Percentiles rank a stretch among this genome's conserved stretches.
phyloP scores from a whole-genome alignment of 148 eudicot genomes.

The Polygonum maritimum region DNA sequence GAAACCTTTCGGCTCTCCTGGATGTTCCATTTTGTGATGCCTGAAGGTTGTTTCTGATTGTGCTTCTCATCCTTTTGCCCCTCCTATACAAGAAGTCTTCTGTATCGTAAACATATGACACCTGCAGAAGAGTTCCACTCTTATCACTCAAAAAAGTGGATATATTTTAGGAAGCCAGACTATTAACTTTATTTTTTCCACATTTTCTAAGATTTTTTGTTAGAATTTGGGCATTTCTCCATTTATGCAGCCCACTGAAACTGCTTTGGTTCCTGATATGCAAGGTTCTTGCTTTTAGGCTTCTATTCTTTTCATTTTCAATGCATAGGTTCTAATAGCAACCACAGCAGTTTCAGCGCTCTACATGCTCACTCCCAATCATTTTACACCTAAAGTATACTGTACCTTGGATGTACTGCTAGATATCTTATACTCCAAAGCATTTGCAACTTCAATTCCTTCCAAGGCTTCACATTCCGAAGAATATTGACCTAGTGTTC shows the following conservation, averaged over 20 bases:
- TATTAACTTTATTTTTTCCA: no score
- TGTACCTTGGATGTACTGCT: slow-evolving; percentile 81
- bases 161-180: no score
- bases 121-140: slow-evolving; percentile 26
- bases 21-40: slow-evolving; percentile 1
- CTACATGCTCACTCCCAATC: neutral
- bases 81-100: slow-evolving; percentile 66
- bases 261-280: no score
- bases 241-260: no score
- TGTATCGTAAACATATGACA: slow-evolving; percentile 72
- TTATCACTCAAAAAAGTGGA: neutral
- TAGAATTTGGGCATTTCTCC: no score
- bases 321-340: neutral
- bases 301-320: neutral
- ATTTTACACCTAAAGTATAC: neutral
- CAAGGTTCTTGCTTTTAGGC: neutral
- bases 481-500: slow-evolving; percentile 55
- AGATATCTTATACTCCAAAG: slow-evolving; percentile 86
- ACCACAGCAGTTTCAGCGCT: neutral
- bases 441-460: slow-evolving; percentile 54
- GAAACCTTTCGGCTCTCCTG: slow-evolving; percentile 1
- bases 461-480: slow-evolving; percentile 59
- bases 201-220: no score
- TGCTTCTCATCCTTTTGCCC: slow-evolving; percentile 28
- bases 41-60: neutral